A percentile compares a stretch with the other conserved stretches of the same genome.
Conservation (phyloP, 352 stramenopile genomes). For the Phytophthora megakarya region DNA sequence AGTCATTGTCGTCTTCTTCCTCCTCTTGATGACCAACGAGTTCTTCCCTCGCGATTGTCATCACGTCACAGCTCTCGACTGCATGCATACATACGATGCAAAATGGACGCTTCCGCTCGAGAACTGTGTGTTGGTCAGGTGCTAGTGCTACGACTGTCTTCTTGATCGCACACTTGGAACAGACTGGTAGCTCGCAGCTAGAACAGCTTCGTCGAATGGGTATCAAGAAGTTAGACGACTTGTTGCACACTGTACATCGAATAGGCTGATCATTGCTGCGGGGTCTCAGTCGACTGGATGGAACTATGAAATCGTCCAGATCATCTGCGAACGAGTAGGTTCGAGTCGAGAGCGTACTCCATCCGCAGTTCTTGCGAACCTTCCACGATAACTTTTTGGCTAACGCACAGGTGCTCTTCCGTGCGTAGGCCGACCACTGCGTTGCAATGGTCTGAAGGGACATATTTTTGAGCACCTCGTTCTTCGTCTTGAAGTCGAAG, state of each 20-base stretch:
- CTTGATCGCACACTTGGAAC: constrained; percentile 44
- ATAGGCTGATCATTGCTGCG: constrained; percentile 2
- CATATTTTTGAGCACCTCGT: constrained; percentile 38
- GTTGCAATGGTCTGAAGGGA: constrained; percentile 39
- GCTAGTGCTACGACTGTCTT: constrained; percentile 43
- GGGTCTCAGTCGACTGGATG: constrained; percentile 5
- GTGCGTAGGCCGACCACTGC: constrained; percentile 38
- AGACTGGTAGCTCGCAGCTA: constrained; percentile 40
- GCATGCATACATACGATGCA: constrained; percentile 35
- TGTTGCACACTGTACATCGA: constrained; percentile 33
- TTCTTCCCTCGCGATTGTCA: constrained; percentile 41
- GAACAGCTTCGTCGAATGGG: constrained; percentile 35
- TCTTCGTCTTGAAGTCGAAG: constrained; percentile 44
- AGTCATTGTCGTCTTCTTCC: constrained; percentile 22
- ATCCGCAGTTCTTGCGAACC: constrained; percentile 38
- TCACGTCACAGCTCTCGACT: constrained; percentile 34
- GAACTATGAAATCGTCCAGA: constrained; percentile 31
- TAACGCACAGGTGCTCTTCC: constrained; percentile 39
- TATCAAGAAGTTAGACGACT: constrained; percentile 30
- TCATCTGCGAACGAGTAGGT: constrained; percentile 44
- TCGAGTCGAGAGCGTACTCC: constrained; percentile 31
- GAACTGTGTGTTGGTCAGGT: constrained; percentile 38
- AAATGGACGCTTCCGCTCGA: constrained; percentile 41
- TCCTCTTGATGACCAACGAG: constrained; percentile 31
- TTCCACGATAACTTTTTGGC: constrained; percentile 45